Conservation (phyloP, 2,329 filamentous ascomycete species). For the Diplodia seriata region DNA sequence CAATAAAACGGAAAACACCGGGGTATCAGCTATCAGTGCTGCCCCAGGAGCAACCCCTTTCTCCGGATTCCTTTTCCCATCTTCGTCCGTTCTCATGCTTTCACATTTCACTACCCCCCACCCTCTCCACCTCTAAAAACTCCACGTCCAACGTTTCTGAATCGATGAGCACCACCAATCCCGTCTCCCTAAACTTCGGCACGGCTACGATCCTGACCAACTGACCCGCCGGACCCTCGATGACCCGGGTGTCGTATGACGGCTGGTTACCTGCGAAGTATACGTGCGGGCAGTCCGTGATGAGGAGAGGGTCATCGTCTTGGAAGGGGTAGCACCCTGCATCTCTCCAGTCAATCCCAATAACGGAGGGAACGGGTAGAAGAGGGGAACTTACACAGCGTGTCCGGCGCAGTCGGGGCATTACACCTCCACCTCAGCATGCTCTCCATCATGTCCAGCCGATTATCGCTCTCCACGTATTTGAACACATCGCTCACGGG, state of each 20-base stretch:
- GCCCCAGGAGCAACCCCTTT: neutral
- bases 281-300: conserved; percentile 84
- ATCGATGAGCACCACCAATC: conserved; percentile 83
- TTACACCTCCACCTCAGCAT: conserved; percentile 91
- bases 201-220: conserved; percentile 79
- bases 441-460: conserved; percentile 89
- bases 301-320: conserved; percentile 87
- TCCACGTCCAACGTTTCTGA: conserved; percentile 83
- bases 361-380: neutral
- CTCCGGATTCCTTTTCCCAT: neutral
- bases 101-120: conserved; percentile 37
- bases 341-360: neutral
- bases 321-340: conserved; percentile 95
- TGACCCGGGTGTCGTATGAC: conserved; percentile 73
- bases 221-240: conserved; percentile 71
- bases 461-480: conserved; percentile 69
- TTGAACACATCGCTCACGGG: conserved; percentile 93
- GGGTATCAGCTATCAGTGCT: conserved; percentile 17
- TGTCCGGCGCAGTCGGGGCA: conserved; percentile 95
- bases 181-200: conserved; percentile 79
- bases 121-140: conserved; percentile 54
- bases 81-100: neutral
- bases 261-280: conserved; percentile 91
- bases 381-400: conserved; percentile 73
- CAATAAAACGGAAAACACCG: neutral